phyloP scores from a whole-genome alignment of 306 rosid genomes.

The Hippophae tibetana region DNA sequence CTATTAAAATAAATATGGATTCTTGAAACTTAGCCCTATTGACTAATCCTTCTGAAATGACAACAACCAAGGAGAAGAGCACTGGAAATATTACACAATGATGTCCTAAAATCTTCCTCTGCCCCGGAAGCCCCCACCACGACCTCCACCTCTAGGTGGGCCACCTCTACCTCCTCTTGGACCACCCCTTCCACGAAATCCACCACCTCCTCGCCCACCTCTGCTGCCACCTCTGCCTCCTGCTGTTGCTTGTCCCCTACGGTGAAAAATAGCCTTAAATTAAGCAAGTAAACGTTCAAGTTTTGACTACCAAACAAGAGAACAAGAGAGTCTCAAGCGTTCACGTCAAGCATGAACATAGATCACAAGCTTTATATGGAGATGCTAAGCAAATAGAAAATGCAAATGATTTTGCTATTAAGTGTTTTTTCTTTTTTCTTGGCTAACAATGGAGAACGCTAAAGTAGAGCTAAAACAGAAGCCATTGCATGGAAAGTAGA shows the following conservation, averaged over 20 bases:
- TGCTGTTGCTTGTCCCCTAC: conserved; percentile 57
- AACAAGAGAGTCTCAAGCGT: not conserved
- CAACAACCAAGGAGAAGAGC: conserved; percentile 22
- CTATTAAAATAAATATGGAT: conserved; percentile 13
- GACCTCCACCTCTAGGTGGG: conserved; percentile 58
- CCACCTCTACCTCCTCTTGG: conserved; percentile 82
- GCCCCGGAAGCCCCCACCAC: conserved; percentile 85
- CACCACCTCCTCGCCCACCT: conserved; percentile 51
- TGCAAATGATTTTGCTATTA: too few species aligned
- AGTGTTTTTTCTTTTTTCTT: too few species aligned
- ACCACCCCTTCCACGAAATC: conserved; percentile 77
- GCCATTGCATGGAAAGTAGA: too few species aligned
- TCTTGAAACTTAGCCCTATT: not conserved
- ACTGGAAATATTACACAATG: conserved; percentile 22
- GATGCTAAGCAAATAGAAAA: too few species aligned
- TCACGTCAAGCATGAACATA: too few species aligned
- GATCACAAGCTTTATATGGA: too few species aligned
- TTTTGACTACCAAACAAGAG: not conserved
- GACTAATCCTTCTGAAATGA: conserved; percentile 17
- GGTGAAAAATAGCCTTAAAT: conserved; percentile 18
- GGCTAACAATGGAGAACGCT: too few species aligned
- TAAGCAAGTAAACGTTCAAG: not conserved
- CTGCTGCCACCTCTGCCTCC: conserved; percentile 55
- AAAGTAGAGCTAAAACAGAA: too few species aligned
- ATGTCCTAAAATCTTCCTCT: conserved; percentile 57